Evolutionary conservation across 148 eudicot species (phyloP).

Genomic region (Chenopodium suecicum): DNA sequence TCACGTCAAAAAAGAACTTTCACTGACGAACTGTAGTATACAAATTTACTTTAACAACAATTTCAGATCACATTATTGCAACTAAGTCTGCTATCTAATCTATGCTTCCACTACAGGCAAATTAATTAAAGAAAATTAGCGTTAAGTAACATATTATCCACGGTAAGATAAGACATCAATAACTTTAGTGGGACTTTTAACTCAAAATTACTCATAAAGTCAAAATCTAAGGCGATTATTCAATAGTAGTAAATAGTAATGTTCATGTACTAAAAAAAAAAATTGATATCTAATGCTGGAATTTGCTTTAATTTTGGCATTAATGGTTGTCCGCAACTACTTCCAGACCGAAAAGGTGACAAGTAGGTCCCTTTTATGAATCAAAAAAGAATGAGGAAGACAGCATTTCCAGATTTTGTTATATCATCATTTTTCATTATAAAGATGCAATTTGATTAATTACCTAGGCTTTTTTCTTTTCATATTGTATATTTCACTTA

Average conservation of each 20-base stretch:
- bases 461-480: no score
- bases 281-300: slow-evolving; percentile 6
- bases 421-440: slow-evolving; percentile 3
- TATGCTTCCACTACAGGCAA: neutral
- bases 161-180: neutral
- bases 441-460: neutral
- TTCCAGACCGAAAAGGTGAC: slow-evolving; percentile 26
- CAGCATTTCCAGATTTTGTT: slow-evolving; percentile 14
- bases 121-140: neutral
- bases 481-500: no score
- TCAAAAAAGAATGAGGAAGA: slow-evolving; percentile 25
- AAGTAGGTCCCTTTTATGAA: slow-evolving; percentile 27
- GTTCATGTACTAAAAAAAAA: slow-evolving; percentile 5
- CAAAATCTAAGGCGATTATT: slow-evolving; percentile 12
- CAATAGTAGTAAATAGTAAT: neutral
- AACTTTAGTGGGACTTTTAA: slow-evolving; percentile 1
- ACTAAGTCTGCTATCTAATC: slow-evolving; percentile 8
- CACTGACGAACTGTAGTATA: no score
- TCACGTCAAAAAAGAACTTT: no score
- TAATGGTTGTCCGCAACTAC: slow-evolving; percentile 31
- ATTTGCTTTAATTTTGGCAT: slow-evolving; percentile 16
- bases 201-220: slow-evolving; percentile 10
- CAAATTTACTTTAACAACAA: neutral
- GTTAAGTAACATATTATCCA: slow-evolving; percentile 12
- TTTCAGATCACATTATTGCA: neutral